phyloP scores from a whole-genome alignment of 169 alveolate species.

The Plasmodium falciparum region DNA sequence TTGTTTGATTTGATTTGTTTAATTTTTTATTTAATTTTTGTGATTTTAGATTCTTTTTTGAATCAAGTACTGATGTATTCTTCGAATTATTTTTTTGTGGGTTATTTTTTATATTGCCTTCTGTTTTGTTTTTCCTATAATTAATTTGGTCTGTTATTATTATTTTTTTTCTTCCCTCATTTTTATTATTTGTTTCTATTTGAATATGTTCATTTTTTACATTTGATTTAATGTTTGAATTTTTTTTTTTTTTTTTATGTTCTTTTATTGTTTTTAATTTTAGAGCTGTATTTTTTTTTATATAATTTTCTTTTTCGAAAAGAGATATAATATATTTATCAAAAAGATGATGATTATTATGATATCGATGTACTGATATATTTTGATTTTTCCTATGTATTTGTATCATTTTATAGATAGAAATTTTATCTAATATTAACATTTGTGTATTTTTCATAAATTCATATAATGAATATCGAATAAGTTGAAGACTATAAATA shows the following conservation, averaged over 20 bases:
- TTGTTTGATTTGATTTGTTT: neutral
- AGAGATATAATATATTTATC: conserved; percentile 32
- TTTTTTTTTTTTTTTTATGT: neutral
- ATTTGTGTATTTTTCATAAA: conserved; percentile 38
- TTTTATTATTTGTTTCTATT: neutral
- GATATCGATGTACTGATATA: neutral
- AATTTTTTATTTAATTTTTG: neutral
- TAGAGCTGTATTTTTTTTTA: conserved; percentile 18
- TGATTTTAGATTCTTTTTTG: neutral
- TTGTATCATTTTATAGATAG: conserved; percentile 69
- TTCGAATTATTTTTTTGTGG: neutral
- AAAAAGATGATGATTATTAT: conserved; percentile 11
- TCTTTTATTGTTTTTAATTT: conserved; percentile 10
- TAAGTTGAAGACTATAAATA: conserved; percentile 42
- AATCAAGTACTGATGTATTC: neutral
- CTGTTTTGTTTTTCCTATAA: neutral
- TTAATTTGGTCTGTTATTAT: conserved; percentile 3
- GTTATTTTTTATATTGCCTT: too few relatives aligned
- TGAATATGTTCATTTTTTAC: neutral
- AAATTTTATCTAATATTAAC: conserved; percentile 37
- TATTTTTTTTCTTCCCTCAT: neutral
- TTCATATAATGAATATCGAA: conserved; percentile 26
- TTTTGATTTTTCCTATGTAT: conserved; percentile 24
- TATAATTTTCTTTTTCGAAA: conserved; percentile 23
- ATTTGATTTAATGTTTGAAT: conserved; percentile 20